Base-by-base conservation (phyloP, 176 grass and related monocot species). In the Carex myosuroides region DNA sequence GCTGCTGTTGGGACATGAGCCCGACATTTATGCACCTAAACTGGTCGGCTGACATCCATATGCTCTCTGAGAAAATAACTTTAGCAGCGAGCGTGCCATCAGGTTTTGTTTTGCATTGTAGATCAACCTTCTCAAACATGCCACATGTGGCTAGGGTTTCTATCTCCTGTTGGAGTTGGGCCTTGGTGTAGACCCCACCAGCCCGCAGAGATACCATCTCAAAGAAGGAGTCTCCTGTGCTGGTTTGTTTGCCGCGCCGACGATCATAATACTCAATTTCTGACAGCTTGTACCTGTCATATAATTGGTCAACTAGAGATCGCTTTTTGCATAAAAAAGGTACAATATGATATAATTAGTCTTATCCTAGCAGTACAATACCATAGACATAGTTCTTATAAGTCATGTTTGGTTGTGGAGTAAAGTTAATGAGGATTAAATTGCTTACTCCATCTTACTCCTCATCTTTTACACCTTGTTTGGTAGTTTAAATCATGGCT, bases 21-120 rank as follows among this genome's bases (percentile, higher is more conserved):
- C 97, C 97, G 30, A 98, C 92, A 78, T 98, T 95, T 79, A 98
- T 95, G 82, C 95, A 98, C 84, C 88, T 89, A 89, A 98, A 95
- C 60, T 91, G 78, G 76, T 99, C 92, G 0, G 93, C 92, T 0
- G 91, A 85, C 73, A 89, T 94, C 95, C 95, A 98, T 1, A 92
- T 89, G 44, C 92, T 98, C 88, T 98, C 92, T 0, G 84, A 83
- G 18, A 95, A 98, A 83, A 89, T 94, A 11, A 95, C 88, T 1
- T 89, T 95, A 71, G 93, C 86, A 22, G 86, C 89, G 52, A 98
- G 90, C 16, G 95, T 93, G 64, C 93, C 93, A 41, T 98, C 92
- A 4, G 95, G 88, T 84, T 98, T 98, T 29, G 95, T 92, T 84
- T 98, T 98, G 54, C 90, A 81, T 74, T 98, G 92, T 16, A 98